These are phyloP conservation scores for Colletotrichum eremochloae DNA, from an alignment of 2,329 filamentous ascomycete genomes.

Conservation along the genomic window DNA sequence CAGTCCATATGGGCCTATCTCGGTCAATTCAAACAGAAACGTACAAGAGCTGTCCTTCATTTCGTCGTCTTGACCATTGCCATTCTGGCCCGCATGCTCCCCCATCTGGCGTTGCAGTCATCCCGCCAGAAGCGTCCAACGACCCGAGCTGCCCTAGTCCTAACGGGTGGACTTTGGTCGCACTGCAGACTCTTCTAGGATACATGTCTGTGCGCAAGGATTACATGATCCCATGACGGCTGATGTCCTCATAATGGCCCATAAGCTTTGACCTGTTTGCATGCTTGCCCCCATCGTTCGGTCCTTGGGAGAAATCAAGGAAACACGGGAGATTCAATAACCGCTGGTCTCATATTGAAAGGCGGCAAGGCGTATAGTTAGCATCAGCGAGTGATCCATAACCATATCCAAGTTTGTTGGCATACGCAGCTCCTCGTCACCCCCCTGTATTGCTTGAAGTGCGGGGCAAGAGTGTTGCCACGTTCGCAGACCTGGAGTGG, in stretches of 20 bases:
- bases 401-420: not conserved
- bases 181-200: not conserved
- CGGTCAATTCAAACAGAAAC: not conserved
- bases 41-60: conserved; percentile 19
- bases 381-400: not conserved
- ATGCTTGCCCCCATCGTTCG: not conserved
- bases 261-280: not conserved
- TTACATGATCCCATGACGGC: not conserved
- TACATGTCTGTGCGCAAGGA: not conserved
- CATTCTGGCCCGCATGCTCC: conserved; percentile 5
- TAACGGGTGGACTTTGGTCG: not conserved
- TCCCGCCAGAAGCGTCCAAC: conserved; percentile 25
- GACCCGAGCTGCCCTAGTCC: conserved; percentile 9
- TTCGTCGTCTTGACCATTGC: conserved; percentile 1
- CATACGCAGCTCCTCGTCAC: not conserved
- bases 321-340: not conserved
- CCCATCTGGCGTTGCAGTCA: conserved; percentile 19
- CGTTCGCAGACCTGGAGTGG: conserved; percentile 9
- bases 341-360: not conserved
- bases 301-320: not conserved
- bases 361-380: not conserved
- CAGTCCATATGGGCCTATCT: not conserved
- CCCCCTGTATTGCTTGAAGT: conserved; percentile 9
- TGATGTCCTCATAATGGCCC: not conserved
- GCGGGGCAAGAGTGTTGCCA: not conserved